Evolutionary conservation across 2,329 filamentous ascomycete species (phyloP), one percentile per base, ranked within the genome.

Genomic region (Fusarium staphyleae): DNA sequence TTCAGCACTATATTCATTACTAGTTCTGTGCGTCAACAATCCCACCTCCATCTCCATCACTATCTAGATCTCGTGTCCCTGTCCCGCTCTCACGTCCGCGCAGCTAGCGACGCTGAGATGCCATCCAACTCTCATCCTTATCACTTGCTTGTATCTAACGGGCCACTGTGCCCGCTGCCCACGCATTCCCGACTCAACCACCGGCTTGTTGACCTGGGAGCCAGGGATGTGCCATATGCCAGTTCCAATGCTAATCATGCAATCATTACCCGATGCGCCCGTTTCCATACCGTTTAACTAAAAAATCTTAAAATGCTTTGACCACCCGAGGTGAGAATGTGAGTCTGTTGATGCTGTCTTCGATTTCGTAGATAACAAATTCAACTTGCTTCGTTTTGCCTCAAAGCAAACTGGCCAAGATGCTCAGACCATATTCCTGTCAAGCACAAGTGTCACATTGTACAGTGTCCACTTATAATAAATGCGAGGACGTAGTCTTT

Each of bases 381-480:
- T 24, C 40, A 39, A 30, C 18, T 39, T 45, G 39, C 35, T 41
- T 46, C 41, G 39, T 24, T 43, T 37, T 24, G 19, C 26, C 13
- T 30, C 29, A 55, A 41, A 5, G 45, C 36, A 46, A 52, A 37
- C 51, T 41, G 36, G 35, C 36, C 19, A 40, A 37, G 42, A 26
- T 16, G 15, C 3, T 18, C 26, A 60, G 40, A 28, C 39, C 36
- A 47, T 30, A 32, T 43, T 44, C 43, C 46, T 34, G 16, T 43
- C 48, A 55, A 54, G 51, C 28, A 47, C 33, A 39, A 47, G 44
- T 55, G 37, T 55, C 43, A 64, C 68, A 68, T 66, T 70, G 63
- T 73, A 75, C 72, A 58, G 67, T 68, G 67, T 69, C 68, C 70
- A 73, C 70, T 69, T 74, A 67, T 70, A 71, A 69, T 70, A 61